Conservation (phyloP, 345 rosid genomes). For the Moricandia arvensis region DNA sequence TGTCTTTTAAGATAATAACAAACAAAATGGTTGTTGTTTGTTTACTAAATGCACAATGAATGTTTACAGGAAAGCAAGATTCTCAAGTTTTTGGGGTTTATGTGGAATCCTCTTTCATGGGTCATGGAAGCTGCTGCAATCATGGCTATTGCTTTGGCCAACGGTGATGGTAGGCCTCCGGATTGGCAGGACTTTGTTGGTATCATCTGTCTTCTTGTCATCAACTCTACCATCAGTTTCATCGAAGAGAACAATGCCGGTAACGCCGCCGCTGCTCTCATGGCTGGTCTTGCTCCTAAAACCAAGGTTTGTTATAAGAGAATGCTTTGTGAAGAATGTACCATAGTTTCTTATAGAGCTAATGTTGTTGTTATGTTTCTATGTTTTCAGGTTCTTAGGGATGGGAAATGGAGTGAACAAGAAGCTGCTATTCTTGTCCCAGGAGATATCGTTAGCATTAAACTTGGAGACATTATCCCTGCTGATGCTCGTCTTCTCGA, state of each 20-base stretch:
- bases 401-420: slow-evolving; percentile 72
- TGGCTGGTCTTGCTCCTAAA: slow-evolving; percentile 98
- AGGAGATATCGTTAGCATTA: slow-evolving; percentile 82
- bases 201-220: slow-evolving; percentile 64
- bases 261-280: slow-evolving; percentile 86
- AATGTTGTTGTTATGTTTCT: background rate
- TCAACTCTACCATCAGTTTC: slow-evolving; percentile 89
- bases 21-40: background rate
- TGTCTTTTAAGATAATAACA: background rate
- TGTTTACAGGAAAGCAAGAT: slow-evolving; percentile 60
- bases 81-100: slow-evolving; percentile 83
- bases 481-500: slow-evolving; percentile 95
- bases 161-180: slow-evolving; percentile 68
- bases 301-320: slow-evolving; percentile 49
- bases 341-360: background rate
- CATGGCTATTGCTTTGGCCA: slow-evolving; percentile 88
- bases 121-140: slow-evolving; percentile 91
- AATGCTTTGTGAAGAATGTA: background rate
- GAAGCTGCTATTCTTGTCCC: slow-evolving; percentile 86
- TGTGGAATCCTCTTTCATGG: slow-evolving; percentile 95
- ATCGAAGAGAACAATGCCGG: slow-evolving; percentile 93
- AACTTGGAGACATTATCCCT: slow-evolving; percentile 85
- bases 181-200: slow-evolving; percentile 97
- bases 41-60: slow-evolving; percentile 14
- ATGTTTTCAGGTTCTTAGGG: slow-evolving; percentile 54